phyloP scores from a whole-genome alignment of 2,329 filamentous ascomycete species.

The Aureobasidium vineae region DNA sequence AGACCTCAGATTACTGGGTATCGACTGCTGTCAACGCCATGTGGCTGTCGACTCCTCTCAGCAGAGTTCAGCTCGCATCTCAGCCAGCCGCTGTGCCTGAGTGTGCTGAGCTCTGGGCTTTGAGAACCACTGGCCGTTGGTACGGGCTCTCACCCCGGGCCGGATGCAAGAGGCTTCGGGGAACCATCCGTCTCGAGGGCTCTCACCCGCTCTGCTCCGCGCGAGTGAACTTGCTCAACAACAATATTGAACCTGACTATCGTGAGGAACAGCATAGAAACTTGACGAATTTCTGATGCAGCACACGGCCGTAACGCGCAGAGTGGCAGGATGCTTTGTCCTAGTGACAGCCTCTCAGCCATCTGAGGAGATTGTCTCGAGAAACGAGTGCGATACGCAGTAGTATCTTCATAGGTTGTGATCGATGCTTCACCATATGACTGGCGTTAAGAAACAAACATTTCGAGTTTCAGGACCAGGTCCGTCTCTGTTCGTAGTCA shows the following conservation, averaged over 20 bases:
- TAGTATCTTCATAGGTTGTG: neutral
- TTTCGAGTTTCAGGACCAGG: neutral
- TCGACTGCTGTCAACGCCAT: conserved; percentile 2
- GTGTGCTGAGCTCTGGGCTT: neutral
- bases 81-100: conserved; percentile 5
- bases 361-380: neutral
- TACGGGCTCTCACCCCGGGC: neutral
- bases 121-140: neutral
- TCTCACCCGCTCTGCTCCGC: neutral
- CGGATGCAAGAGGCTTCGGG: neutral
- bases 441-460: neutral
- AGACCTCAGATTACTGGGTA: neutral
- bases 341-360: neutral
- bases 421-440: neutral
- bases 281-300: neutral
- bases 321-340: neutral
- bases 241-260: neutral
- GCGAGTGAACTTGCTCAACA: neutral
- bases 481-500: neutral
- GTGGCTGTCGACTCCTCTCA: conserved; percentile 2
- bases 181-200: conserved; percentile 1
- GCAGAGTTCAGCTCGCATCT: neutral
- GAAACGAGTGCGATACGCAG: neutral
- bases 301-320: neutral
- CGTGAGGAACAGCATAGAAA: neutral